phyloP scores from a whole-genome alignment of 306 rosid genomes.

The Canavalia ensiformis region DNA sequence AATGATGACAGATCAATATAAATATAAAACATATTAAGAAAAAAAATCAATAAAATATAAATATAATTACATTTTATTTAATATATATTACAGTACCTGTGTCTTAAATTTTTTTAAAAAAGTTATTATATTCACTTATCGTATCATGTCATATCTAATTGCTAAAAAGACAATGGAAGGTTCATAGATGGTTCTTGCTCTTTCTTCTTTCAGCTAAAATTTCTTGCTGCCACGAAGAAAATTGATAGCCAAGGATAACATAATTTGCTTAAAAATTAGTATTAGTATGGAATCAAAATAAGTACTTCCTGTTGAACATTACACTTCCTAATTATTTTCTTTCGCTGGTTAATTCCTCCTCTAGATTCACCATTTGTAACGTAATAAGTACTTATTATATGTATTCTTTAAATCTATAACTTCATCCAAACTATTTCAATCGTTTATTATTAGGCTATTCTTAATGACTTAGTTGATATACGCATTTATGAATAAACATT shows the following conservation, averaged over 20 bases:
- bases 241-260: neutral
- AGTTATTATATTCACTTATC: too few species aligned
- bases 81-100: too few species aligned
- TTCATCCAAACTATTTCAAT: too few species aligned
- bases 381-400: neutral
- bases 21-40: too few species aligned
- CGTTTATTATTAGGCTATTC: neutral
- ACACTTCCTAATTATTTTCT: neutral
- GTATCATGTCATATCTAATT: too few species aligned
- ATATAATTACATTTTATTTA: too few species aligned
- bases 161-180: neutral
- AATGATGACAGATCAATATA: too few species aligned
- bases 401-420: too few species aligned
- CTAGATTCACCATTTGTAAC: neutral
- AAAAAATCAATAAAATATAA: too few species aligned
- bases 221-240: neutral
- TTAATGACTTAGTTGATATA: too few species aligned
- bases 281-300: neutral
- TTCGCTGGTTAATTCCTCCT: neutral
- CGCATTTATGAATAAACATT: too few species aligned
- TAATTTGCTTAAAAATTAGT: neutral
- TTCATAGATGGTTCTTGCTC: conserved; percentile 24
- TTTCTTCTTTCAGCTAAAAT: conserved; percentile 9
- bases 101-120: too few species aligned
- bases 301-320: neutral